Base-by-base conservation (phyloP, 2,329 filamentous ascomycete genomes). In the Hypoxylon sp. region DNA sequence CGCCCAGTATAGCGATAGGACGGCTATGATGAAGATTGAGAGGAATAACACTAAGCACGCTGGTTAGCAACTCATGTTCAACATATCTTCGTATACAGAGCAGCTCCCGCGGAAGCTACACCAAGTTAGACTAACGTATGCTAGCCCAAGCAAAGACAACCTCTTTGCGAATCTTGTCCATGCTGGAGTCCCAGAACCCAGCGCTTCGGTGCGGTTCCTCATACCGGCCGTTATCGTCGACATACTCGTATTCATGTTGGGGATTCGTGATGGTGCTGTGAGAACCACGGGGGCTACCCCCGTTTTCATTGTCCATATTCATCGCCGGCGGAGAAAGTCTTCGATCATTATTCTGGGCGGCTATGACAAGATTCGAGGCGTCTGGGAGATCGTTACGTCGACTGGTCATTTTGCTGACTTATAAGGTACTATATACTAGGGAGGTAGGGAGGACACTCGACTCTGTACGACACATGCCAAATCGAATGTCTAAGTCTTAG, bases 1-100 rank as follows among this genome's bases (percentile, higher is more conserved):
- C 0, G 71, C 83, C 83, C 83, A 88, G 68, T 82, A 87, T 2
- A 87, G 67, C 0, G 80, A 84, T 0, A 88, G 64, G 3, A 84
- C 73, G 7, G 59, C 70, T 4, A 86, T 66, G 35, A 86, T 79
- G 60, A 84, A 85, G 3, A 72, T 59, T 63, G 79, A 79, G 4
- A 87, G 71, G 5, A 82, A 71, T 1, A 76, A 56, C 4, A 79
- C 75, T 76, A 45, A 32, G 16, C 17, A 21, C 13, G 38, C 12
- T 19, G 7, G 27, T 42, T 25, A 42, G 38, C 31, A 25, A 21
- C 16, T 13, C 25, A 16, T 31, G n/a, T 23, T 11, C 20, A 8
- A n/a, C 5, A 17, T 31, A 32, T 20, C 32, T 4, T 16, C 16
- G 19, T 12, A 37, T 25, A 25, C 36, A 23, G 19, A 23, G 21